These are phyloP conservation scores for Mortierella sp. DNA, from an alignment of 371 early-diverging fungal species.

Conservation along the genomic window DNA sequence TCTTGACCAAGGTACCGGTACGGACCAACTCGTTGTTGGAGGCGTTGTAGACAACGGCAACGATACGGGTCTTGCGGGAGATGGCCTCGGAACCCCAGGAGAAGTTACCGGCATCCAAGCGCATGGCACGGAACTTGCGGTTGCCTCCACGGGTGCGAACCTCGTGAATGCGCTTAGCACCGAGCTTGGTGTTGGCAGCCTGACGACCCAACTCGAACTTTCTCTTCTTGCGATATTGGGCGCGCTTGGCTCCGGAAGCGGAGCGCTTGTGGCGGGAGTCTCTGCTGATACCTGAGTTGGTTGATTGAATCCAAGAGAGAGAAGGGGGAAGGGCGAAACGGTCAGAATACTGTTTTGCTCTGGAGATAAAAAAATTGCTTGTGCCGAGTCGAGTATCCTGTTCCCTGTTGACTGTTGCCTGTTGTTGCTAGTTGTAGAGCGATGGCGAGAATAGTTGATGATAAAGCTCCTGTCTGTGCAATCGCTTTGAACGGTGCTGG, in stretches of 20 bases:
- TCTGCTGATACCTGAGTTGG: constrained; percentile 91
- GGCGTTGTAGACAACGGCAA: constrained; percentile 99
- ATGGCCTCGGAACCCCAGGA: constrained; percentile 97
- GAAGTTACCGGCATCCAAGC: constrained; percentile 98
- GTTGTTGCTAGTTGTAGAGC: not conserved
- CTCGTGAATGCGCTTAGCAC: constrained; percentile 93
- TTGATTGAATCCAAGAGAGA: constrained; percentile 1
- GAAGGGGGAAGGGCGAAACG: constrained; percentile 4
- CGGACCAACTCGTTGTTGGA: constrained; percentile 99
- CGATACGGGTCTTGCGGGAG: constrained; percentile 97
- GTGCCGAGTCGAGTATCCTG: not conserved
- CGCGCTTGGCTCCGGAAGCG: constrained; percentile 98
- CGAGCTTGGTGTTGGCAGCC: constrained; percentile 98
- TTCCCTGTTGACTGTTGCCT: not conserved
- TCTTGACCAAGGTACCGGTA: no score
- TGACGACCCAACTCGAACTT: constrained; percentile 99
- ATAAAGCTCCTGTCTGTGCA: not conserved
- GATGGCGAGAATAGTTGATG: not conserved
- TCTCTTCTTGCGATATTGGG: constrained; percentile 99
- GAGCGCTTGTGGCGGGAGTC: constrained; percentile 98
- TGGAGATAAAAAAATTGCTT: constrained; percentile 2
- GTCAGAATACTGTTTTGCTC: constrained; percentile 11
- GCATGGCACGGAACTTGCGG: constrained; percentile 98
- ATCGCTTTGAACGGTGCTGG: not conserved
- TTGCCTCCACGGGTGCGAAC: constrained; percentile 99